Percentiles rank a stretch among this genome's conserved stretches.
Evolutionary conservation across 371 early-diverging fungal genomes (phyloP).

Genomic region (Apophysomyces variabilis): DNA sequence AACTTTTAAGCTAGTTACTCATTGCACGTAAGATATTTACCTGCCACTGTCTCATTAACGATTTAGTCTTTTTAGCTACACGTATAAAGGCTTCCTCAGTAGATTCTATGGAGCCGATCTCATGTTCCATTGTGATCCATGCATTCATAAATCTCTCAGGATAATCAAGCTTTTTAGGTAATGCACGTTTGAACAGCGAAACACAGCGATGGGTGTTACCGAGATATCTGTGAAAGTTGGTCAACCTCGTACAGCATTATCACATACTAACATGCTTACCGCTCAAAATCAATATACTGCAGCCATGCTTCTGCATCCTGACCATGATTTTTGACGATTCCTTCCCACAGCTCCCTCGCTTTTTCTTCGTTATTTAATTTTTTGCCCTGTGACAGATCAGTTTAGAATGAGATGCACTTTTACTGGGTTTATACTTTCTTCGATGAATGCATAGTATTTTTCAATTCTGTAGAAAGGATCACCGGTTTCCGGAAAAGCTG

Average conservation of each 20-base stretch:
- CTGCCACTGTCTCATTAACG: conserved; percentile 37
- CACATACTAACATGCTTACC: conserved; percentile 26
- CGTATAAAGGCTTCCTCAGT: conserved; percentile 29
- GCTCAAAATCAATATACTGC: conserved; percentile 47
- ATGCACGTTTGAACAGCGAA: conserved; percentile 48
- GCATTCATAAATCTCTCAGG: conserved; percentile 56
- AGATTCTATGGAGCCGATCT: conserved; percentile 44
- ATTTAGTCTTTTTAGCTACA: conserved; percentile 32
- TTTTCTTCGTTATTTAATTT: conserved; percentile 28
- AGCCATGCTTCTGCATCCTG: conserved; percentile 46
- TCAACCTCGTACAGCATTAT: too few relatives aligned
- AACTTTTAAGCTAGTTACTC: neutral
- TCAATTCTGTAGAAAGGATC: conserved; percentile 65
- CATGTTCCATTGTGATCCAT: conserved; percentile 56
- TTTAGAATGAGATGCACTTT: neutral
- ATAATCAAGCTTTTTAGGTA: conserved; percentile 44
- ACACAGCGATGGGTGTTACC: conserved; percentile 34
- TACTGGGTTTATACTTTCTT: conserved; percentile 23
- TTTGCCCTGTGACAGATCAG: conserved; percentile 14
- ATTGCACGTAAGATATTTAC: neutral
- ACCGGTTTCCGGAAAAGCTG: conserved; percentile 41
- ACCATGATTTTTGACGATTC: conserved; percentile 32
- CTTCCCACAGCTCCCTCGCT: conserved; percentile 45
- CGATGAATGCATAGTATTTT: conserved; percentile 48
- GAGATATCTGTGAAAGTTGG: conserved; percentile 7